phyloP scores from a whole-genome alignment of 2,329 filamentous ascomycete species.

The Hypoxylon sp. region DNA sequence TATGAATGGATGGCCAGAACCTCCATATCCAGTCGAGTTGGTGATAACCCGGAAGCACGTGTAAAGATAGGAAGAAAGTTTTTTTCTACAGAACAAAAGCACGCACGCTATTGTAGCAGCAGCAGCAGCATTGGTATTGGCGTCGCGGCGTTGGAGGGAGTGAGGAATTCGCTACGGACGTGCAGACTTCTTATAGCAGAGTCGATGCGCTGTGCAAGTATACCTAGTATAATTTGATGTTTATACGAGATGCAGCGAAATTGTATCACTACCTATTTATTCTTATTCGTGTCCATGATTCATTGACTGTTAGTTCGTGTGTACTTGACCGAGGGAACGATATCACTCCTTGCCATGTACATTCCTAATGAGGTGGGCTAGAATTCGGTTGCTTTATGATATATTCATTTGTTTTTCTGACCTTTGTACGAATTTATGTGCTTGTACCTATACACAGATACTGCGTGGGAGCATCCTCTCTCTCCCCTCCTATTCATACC shows the following conservation, averaged over 20 bases:
- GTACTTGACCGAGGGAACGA: too few species aligned
- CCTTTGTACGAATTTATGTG: conserved; percentile 9
- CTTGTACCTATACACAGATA: conserved; percentile 14
- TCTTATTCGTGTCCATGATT: background rate
- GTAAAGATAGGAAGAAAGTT: conserved; percentile 21
- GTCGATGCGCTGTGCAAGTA: conserved; percentile 12
- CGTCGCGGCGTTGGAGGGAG: conserved; percentile 34
- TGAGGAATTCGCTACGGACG: conserved; percentile 10
- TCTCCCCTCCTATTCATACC: background rate
- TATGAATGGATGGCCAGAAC: too few species aligned
- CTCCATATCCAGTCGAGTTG: too few species aligned
- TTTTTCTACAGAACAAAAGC: conserved; percentile 11
- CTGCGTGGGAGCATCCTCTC: background rate
- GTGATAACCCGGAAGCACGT: conserved; percentile 17
- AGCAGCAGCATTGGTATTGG: conserved; percentile 33
- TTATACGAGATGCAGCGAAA: too few species aligned
- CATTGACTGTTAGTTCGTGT: too few species aligned
- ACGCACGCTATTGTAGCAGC: conserved; percentile 4
- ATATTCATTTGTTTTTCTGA: conserved; percentile 2
- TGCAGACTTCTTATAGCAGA: conserved; percentile 11
- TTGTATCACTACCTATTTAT: background rate
- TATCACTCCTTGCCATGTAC: background rate
- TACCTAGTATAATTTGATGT: conserved; percentile 18
- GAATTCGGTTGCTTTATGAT: too few species aligned
- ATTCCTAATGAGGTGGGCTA: too few species aligned